Base-by-base conservation (phyloP, 768 basidiomycete genomes). In the Postia placenta region DNA sequence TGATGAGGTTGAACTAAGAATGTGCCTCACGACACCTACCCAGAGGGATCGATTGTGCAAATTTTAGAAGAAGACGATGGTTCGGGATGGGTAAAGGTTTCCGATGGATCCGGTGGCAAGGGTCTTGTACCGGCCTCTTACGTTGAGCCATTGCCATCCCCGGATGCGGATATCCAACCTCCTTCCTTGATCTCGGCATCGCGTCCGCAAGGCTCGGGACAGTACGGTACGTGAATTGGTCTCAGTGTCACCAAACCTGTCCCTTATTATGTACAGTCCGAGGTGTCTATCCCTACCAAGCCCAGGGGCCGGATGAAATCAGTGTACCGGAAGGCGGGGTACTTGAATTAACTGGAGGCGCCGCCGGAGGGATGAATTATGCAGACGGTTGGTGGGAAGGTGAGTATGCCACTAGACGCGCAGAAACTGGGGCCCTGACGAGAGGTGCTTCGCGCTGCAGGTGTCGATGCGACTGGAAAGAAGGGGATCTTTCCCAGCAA, bases 361-460 rank as follows among this genome's bases (percentile, higher is more conserved):
- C 75, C 19, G 64, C 68, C 17, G 83, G 80, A 19, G 85, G 87
- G 15, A 74, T 78, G 61, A 70, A 79, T 57, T 85, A 83, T 60
- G 85, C 76, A 24, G 80, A 86, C 47, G 88, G 86, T 24, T 92
- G 89, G 89, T 91, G 85, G 83, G 87, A 91, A 81, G 89, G 88
- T 82, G 59, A 57, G 70, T 59, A 45, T 30, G 40, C 15, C 23
- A 33, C 30, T 7, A 15, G 30, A 33, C 30, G 30, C 30, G 30
- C 30, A 14, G 17, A 20, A 42, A 42, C 37, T 49, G 39, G 35
- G 46, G 36, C 36, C 36, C 44, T 53, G 41, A 58, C 49, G 33
- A 27, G 12, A 41, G 24, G 56, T 38, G 57, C 59, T 61, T 55
- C 53, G 20, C 58, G 61, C 55, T 54, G 40, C 63, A 88, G 87